Evolutionary conservation across 805 yeast species (phyloP).

Genomic region (Saccharomycopsis sp.): DNA sequence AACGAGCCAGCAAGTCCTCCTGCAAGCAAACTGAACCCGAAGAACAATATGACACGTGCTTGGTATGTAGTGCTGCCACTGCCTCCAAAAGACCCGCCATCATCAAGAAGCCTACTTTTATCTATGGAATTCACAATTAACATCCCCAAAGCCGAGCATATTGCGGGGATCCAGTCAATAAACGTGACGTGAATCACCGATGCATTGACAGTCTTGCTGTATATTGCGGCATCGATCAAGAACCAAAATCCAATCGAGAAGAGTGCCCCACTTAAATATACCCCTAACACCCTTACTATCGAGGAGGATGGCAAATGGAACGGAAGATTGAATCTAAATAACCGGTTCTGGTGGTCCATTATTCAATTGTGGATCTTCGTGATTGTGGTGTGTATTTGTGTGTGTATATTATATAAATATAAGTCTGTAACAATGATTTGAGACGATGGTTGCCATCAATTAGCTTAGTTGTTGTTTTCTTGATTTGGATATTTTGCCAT

Average conservation of each 20-base stretch:
- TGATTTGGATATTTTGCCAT: neutral
- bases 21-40: slow-evolving; percentile 89
- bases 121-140: slow-evolving; percentile 52
- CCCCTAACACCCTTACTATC: slow-evolving; percentile 64
- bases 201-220: slow-evolving; percentile 77
- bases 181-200: slow-evolving; percentile 82
- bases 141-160: slow-evolving; percentile 87
- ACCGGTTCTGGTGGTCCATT: slow-evolving; percentile 38
- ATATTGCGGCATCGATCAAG: slow-evolving; percentile 82
- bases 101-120: slow-evolving; percentile 34
- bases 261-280: slow-evolving; percentile 67
- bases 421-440: too few relatives aligned
- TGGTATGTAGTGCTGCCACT: slow-evolving; percentile 71
- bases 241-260: slow-evolving; percentile 88
- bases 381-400: neutral
- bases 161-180: slow-evolving; percentile 92
- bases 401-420: too few relatives aligned
- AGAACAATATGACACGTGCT: slow-evolving; percentile 80
- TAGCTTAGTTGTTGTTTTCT: neutral
- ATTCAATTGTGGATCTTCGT: neutral
- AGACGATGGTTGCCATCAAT: neutral
- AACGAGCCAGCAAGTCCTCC: slow-evolving; percentile 92
- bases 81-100: slow-evolving; percentile 29
- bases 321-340: slow-evolving; percentile 58
- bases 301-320: slow-evolving; percentile 66